A percentile compares a stretch with the other conserved stretches of the same genome.
These are phyloP conservation scores for Perilla frutescens DNA, from an alignment of 257 asterid species.

Conservation along the genomic window DNA sequence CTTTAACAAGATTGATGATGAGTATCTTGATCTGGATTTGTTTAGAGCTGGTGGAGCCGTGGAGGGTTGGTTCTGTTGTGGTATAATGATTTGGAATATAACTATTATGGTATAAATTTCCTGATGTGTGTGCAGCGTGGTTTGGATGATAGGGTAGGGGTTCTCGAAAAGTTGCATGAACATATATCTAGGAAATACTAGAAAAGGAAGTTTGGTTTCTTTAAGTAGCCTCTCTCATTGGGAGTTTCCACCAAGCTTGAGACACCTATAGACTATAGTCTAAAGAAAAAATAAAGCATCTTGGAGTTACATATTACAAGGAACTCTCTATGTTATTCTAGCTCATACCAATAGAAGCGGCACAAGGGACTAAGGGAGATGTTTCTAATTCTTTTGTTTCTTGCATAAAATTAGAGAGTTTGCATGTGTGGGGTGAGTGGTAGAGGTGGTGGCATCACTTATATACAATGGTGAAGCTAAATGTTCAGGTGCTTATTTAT, in stretches of 20 bases:
- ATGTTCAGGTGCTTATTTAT: background rate
- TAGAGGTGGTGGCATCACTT: background rate
- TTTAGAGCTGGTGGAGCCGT: background rate
- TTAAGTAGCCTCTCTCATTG: background rate
- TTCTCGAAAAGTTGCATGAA: background rate
- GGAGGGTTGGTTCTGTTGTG: background rate
- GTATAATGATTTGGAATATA: background rate
- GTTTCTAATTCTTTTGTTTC: background rate
- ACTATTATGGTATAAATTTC: background rate
- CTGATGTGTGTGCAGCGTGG: background rate
- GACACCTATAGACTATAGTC: no score
- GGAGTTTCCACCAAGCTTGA: background rate
- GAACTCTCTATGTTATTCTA: background rate
- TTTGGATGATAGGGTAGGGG: background rate
- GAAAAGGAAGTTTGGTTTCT: constrained; percentile 1
- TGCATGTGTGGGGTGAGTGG: background rate
- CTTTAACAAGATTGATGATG: background rate
- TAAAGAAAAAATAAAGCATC: background rate
- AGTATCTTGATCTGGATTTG: constrained; percentile 3
- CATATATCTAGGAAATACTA: background rate
- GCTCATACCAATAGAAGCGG: constrained; percentile 1
- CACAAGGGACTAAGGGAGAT: background rate
- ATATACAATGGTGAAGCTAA: background rate
- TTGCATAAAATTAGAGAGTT: background rate
- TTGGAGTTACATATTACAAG: background rate